Evolutionary conservation across 495 filamentous ascomycete genomes (phyloP), one percentile per base, ranked within the genome.

Genomic region (Lindgomyces ingoldianus): DNA sequence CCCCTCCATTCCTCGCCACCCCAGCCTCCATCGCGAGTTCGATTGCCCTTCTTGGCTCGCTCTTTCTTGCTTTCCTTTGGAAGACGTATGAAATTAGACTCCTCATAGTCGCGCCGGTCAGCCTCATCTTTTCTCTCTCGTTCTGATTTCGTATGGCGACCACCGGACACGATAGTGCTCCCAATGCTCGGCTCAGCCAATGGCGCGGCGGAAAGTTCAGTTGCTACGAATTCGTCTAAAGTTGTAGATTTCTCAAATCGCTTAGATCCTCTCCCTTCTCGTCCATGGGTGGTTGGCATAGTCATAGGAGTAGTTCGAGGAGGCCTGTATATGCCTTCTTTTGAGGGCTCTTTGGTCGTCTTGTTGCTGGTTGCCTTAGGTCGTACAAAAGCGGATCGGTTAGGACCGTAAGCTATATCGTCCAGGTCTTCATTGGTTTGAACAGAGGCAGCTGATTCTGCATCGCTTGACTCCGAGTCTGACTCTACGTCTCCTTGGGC

Each of bases 1-100:
- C 85, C 85, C 45, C 83, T 81, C 88, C 90, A 93, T 65, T 95
- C 91, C 72, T 95, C 92, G 19, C 91, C 91, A 50, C 90, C 91
- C 76, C 87, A 94, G 56, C 80, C 78, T 26, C 78, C 80, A 67
- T 81, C 83, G 47, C 78, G 80, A 25, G 61, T 70, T 63, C 79
- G 79, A 21, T 74, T 75, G 39, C 78, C 78, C 65, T 85, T 82
- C 74, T 81, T 80, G 56, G 77, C 74, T 50, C 71, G 67, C 21
- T 93, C 89, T 79, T 90, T 91, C 82, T 92, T 93, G 74, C 85
- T 88, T 70, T 87, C 83, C 73, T 85, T 87, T 18, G 91, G 91
- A 70, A 97, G 79, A 55, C 93, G 83, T 21, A 91, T 84, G 70
- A 95, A 91, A 77, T 96, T 93, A 62, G 77, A 80, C 78, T 96